phyloP scores from a whole-genome alignment of 2,329 filamentous ascomycete species.

The Penicillium expansum region DNA sequence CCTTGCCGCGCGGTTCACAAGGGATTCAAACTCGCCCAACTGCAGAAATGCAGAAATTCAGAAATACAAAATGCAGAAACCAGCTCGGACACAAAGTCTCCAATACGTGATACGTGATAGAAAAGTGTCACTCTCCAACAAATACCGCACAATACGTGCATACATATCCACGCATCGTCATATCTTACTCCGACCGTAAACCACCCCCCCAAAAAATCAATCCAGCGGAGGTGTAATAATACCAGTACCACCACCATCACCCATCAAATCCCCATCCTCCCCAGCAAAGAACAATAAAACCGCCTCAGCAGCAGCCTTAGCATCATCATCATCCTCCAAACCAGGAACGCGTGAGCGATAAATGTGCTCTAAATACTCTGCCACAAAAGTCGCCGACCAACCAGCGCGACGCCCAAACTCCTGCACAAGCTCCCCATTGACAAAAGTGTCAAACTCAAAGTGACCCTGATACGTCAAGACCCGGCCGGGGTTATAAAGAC shows the following conservation, averaged over 20 bases:
- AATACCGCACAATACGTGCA: not conserved
- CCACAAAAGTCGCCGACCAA: conserved; percentile 21
- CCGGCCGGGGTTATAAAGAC: conserved; percentile 28
- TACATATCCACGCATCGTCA: not conserved
- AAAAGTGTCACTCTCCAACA: not conserved
- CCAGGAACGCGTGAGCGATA: conserved; percentile 16
- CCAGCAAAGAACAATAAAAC: conserved; percentile 34
- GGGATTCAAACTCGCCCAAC: not conserved
- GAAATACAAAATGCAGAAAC: not conserved
- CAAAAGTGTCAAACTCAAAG: conserved; percentile 32
- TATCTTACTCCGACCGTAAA: not conserved
- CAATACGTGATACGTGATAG: not conserved
- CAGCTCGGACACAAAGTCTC: not conserved
- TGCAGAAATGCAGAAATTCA: not conserved
- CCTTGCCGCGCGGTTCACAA: conserved; percentile 1
- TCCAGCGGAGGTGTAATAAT: conserved; percentile 25
- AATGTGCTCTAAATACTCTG: conserved; percentile 22
- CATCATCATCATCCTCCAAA: conserved; percentile 30
- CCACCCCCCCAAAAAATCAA: not conserved
- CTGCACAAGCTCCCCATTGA: conserved; percentile 23
- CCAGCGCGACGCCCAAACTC: conserved; percentile 24
- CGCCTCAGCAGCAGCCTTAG: conserved; percentile 33
- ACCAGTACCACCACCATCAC: conserved; percentile 10
- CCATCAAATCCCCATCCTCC: conserved; percentile 1
- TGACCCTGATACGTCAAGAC: conserved; percentile 35